Conservation (phyloP, 352 stramenopile species). For the Globisporangium emineosum region DNA sequence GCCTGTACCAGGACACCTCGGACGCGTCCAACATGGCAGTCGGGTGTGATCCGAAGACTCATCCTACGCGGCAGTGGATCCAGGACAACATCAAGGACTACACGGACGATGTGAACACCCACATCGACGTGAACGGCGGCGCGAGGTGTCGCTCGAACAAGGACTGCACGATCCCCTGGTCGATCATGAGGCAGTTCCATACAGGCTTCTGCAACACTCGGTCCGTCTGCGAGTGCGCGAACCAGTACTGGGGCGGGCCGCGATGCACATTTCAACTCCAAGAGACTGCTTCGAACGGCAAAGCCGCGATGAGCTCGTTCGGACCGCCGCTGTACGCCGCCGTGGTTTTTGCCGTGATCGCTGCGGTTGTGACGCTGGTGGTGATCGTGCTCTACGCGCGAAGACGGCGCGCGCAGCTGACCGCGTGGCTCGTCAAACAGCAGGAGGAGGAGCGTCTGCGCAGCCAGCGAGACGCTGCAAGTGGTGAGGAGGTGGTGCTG, state of each 20-base stretch:
- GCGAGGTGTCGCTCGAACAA: conserved; percentile 44
- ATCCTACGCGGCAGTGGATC: conserved; percentile 74
- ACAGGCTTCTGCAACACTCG: conserved; percentile 51
- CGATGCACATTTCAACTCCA: conserved; percentile 56
- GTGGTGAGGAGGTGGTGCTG: neutral
- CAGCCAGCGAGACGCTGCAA: neutral
- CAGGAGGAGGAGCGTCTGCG: neutral
- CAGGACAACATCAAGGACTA: conserved; percentile 61
- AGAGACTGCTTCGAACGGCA: conserved; percentile 9
- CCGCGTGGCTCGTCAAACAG: neutral
- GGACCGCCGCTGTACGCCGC: neutral
- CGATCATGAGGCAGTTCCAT: conserved; percentile 34
- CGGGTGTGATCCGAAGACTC: conserved; percentile 53
- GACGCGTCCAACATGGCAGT: conserved; percentile 49
- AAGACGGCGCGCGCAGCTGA: neutral
- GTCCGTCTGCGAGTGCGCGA: conserved; percentile 49
- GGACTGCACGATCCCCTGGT: conserved; percentile 60
- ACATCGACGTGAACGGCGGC: conserved; percentile 50
- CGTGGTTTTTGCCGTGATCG: neutral
- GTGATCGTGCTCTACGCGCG: neutral
- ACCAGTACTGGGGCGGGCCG: conserved; percentile 57
- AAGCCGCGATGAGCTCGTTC: neutral
- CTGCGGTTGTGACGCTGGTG: neutral
- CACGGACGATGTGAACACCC: conserved; percentile 47
- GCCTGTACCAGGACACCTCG: conserved; percentile 82